Percentiles rank a stretch among this genome's conserved stretches.
Conservation (phyloP, 1,284 basidiomycete species). For the Fomitopsis palustris region DNA sequence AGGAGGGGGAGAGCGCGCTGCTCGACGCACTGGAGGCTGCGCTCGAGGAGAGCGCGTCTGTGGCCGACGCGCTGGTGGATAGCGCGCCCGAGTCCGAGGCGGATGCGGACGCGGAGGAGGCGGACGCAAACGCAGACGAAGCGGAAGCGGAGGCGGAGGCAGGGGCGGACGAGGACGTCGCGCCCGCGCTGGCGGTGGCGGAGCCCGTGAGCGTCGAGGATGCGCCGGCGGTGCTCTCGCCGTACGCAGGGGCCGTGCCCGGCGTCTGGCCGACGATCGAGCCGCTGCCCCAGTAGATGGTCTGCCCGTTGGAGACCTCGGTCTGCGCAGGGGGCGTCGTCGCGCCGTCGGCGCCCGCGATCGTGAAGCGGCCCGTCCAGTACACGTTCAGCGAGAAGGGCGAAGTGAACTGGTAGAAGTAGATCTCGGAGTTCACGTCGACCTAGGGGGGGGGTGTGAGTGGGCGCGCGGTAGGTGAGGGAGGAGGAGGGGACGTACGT, state of each 20-base stretch:
- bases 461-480: not conserved
- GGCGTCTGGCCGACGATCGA: conserved; percentile 44
- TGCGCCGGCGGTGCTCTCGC: conserved; percentile 10
- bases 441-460: conserved; percentile 39
- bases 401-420: conserved; percentile 76
- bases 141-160: not conserved
- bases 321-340: conserved; percentile 48
- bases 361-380: conserved; percentile 84
- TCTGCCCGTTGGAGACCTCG: conserved; percentile 48
- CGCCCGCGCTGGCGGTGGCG: not conserved
- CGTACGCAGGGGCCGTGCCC: conserved; percentile 24
- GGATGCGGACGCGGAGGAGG: not conserved
- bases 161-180: not conserved
- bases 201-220: not conserved
- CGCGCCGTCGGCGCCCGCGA: conserved; percentile 52
- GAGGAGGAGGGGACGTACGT: conserved; percentile 33
- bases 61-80: not conserved
- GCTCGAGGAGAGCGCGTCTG: no score
- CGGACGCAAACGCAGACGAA: not conserved
- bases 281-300: conserved; percentile 72
- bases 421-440: conserved; percentile 65
- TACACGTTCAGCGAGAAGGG: conserved; percentile 37
- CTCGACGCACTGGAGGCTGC: no score
- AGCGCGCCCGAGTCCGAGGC: no score
- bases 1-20: not conserved